A percentile compares a stretch with the other conserved stretches of the same genome.
These are phyloP conservation scores for Magnaporthiopsis incrustans DNA, from an alignment of 2,329 filamentous ascomycete species.

Conservation along the genomic window DNA sequence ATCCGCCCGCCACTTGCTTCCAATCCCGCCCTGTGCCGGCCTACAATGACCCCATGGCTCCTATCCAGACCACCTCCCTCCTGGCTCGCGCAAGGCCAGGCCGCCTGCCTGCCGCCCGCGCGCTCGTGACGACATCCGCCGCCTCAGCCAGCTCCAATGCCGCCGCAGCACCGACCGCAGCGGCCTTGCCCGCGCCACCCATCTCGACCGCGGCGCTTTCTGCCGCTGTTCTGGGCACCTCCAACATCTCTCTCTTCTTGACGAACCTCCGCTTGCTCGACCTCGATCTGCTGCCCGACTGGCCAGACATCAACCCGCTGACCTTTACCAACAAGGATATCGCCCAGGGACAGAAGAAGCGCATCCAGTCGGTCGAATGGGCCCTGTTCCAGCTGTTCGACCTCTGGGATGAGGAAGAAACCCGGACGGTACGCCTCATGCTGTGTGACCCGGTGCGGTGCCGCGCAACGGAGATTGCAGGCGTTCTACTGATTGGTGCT, in stretches of 20 bases:
- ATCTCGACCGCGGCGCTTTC: not conserved
- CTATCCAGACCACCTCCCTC: conserved; percentile 13
- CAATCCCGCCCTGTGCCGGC: too few relatives aligned
- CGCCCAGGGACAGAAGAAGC: conserved; percentile 68
- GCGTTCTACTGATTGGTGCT: not conserved
- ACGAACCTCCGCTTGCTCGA: conserved; percentile 79
- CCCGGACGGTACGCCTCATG: conserved; percentile 49
- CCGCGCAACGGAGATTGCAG: too few relatives aligned
- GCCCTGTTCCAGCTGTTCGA: conserved; percentile 79
- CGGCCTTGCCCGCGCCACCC: not conserved
- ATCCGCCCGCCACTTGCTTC: not conserved
- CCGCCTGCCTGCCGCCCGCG: conserved; percentile 15
- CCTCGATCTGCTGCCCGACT: conserved; percentile 67
- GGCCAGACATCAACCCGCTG: conserved; percentile 65
- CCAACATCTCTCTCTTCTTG: conserved; percentile 60
- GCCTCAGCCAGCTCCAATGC: conserved; percentile 6
- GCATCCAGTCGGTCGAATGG: conserved; percentile 82
- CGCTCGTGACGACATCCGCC: conserved; percentile 6
- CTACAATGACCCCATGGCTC: conserved; percentile 17
- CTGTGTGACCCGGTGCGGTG: too few relatives aligned
- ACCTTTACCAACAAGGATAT: conserved; percentile 63
- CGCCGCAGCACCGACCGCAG: not conserved
- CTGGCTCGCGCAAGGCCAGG: conserved; percentile 18
- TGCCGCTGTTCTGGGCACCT: conserved; percentile 24
- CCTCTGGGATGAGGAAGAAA: conserved; percentile 71